Conservation (phyloP, 306 rosid species). For the Vigna mungo region DNA sequence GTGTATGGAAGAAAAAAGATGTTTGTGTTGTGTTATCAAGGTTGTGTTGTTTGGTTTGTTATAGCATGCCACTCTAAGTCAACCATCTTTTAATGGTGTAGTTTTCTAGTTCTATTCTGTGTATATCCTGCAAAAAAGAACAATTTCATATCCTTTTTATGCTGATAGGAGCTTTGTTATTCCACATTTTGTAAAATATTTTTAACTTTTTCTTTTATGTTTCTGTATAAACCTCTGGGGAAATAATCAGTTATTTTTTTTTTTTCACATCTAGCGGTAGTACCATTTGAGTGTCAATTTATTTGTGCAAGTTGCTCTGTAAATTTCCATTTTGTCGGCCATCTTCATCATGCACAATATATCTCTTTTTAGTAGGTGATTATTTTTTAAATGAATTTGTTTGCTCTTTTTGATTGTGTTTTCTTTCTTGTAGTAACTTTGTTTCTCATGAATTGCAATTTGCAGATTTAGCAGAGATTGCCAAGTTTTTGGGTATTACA, state of each 20-base stretch:
- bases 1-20: background rate
- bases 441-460: conserved; percentile 33
- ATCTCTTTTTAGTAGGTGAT: conserved; percentile 16
- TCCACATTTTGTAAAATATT: conserved; percentile 9
- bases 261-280: conserved; percentile 9
- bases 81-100: conserved; percentile 4
- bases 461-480: conserved; percentile 94
- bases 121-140: background rate
- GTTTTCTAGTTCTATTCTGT: conserved; percentile 15
- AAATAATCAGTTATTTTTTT: background rate
- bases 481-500: conserved; percentile 85
- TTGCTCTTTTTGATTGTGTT: conserved; percentile 23
- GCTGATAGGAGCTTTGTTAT: background rate
- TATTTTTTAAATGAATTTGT: conserved; percentile 4
- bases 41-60: conserved; percentile 26
- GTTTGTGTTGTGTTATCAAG: background rate
- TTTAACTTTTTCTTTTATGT: conserved; percentile 9
- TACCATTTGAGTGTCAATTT: conserved; percentile 7
- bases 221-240: background rate
- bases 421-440: conserved; percentile 26
- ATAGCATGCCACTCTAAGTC: conserved; percentile 23
- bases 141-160: background rate
- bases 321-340: conserved; percentile 4
- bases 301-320: conserved; percentile 24
- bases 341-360: background rate